Evolutionary conservation across 2,329 filamentous ascomycete species (phyloP), one percentile per base, ranked within the genome.

Genomic region (Diaporthe australafricana): DNA sequence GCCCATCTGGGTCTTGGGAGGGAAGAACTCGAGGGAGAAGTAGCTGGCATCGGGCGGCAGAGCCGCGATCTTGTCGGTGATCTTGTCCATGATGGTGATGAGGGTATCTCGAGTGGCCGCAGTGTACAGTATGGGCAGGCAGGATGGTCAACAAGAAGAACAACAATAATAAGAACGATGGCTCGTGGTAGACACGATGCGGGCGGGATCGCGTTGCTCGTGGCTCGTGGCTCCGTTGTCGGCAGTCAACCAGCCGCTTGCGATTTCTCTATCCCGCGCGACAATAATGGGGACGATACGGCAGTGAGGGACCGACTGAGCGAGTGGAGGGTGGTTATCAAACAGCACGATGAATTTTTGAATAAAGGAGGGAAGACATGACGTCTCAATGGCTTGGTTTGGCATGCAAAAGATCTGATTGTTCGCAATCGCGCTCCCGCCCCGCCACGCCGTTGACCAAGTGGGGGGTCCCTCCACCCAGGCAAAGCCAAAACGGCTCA

Each of bases 1-100:
- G 75, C 96, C 96, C 91, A 97, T 98, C 74, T 92, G 88, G 57
- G 96, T 99, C 87, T 98, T 99, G 75, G 96, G 96, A 76, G 96
- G 96, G 85, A 99, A 99, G 90, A 99, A 99, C 85, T 99, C 96
- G 83, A 98, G 92, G 60, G 96, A 98, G 84, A 98, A 97, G 87
- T 96, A 98, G 81, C 89, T 91, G 75, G 90, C 89, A 82, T 94
- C 90, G 75, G 92, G 89, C 82, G 94, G 93, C 85, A 99, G 85
- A 74, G 94, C 94, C 84, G 94, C 93, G 80, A 98, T 96, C 87
- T 98, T 98, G 87, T 97, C 93, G 74, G 94, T 97, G 80, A 98
- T 95, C 84, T 94, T 96, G 85, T 95, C 92, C 92, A 94, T 94
- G 74, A 71, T 70, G 78, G 27, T 8, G 53, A 16, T n/a, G 42